A percentile compares a stretch with the other conserved stretches of the same genome.
phyloP scores from a whole-genome alignment of 345 rosid species.

The Eucalyptus sp. region DNA sequence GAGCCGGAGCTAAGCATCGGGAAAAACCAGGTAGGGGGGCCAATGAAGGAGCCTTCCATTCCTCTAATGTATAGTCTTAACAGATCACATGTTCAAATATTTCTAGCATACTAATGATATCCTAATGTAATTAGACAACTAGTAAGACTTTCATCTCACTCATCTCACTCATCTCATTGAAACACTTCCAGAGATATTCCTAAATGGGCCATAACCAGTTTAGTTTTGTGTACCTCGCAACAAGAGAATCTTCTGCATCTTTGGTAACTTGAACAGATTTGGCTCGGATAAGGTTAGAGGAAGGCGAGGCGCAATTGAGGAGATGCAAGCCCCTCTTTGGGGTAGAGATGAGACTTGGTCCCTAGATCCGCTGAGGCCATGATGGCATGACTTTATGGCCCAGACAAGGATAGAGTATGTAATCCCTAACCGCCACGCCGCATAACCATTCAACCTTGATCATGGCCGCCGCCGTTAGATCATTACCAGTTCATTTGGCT shows the following conservation, averaged over 20 bases:
- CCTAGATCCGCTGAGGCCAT: neutral
- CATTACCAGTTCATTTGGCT: neutral
- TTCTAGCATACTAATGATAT: neutral
- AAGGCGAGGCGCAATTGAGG: neutral
- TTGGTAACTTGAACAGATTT: neutral
- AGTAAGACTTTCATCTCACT: neutral
- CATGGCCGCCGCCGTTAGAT: neutral
- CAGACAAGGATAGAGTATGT: neutral
- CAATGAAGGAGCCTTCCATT: neutral
- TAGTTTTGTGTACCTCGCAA: neutral
- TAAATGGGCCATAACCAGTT: neutral
- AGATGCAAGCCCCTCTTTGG: neutral
- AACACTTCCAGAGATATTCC: neutral
- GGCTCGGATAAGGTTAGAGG: neutral
- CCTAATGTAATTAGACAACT: neutral
- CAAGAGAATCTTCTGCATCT: neutral
- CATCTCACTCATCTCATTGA: neutral
- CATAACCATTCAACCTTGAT: neutral
- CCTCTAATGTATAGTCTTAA: neutral
- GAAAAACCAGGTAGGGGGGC: too few species aligned
- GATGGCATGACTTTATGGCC: neutral
- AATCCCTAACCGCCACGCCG: neutral
- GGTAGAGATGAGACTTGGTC: neutral
- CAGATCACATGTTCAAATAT: neutral
- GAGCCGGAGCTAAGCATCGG: neutral